These are phyloP conservation scores for Protomyces inouyei DNA, from an alignment of 1,139 yeast genomes.

Conservation along the genomic window DNA sequence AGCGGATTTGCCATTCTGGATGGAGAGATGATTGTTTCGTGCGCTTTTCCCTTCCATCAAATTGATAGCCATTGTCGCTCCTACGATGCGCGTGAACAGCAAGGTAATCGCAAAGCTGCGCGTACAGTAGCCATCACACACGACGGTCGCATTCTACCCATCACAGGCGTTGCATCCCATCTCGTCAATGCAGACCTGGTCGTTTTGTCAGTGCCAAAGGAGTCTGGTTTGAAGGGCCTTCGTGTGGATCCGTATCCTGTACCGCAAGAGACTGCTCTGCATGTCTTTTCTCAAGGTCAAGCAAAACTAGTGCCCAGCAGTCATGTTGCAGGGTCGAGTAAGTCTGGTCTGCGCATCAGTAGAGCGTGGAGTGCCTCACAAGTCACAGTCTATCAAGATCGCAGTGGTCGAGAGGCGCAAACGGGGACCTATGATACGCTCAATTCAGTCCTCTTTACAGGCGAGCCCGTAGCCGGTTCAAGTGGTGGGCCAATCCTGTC, in stretches of 20 bases:
- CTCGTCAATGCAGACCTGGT: slow-evolving; percentile 22
- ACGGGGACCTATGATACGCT: slow-evolving; percentile 19
- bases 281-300: not conserved
- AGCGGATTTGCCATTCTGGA: slow-evolving; percentile 19
- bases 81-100: slow-evolving; percentile 10
- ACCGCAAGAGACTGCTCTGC: slow-evolving; percentile 1
- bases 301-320: not conserved
- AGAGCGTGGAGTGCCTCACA: slow-evolving; percentile 13
- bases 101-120: not conserved
- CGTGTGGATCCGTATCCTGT: slow-evolving; percentile 22
- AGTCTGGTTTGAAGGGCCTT: not conserved
- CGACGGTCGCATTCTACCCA: not conserved
- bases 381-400: slow-evolving; percentile 20
- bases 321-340: not conserved
- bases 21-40: slow-evolving; percentile 9
- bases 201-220: not conserved
- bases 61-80: slow-evolving; percentile 9
- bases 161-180: slow-evolving; percentile 9
- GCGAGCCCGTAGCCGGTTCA: slow-evolving; percentile 14
- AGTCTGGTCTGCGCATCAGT: not conserved
- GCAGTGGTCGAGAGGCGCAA: slow-evolving; percentile 16
- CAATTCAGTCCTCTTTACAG: slow-evolving; percentile 13
- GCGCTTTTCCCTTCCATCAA: slow-evolving; percentile 18
- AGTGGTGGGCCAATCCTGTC: slow-evolving; percentile 22
- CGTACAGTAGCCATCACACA: slow-evolving; percentile 12